Evolutionary conservation across 1,284 basidiomycete genomes (phyloP).

Genomic region (Tetrapyrgos nigripes): DNA sequence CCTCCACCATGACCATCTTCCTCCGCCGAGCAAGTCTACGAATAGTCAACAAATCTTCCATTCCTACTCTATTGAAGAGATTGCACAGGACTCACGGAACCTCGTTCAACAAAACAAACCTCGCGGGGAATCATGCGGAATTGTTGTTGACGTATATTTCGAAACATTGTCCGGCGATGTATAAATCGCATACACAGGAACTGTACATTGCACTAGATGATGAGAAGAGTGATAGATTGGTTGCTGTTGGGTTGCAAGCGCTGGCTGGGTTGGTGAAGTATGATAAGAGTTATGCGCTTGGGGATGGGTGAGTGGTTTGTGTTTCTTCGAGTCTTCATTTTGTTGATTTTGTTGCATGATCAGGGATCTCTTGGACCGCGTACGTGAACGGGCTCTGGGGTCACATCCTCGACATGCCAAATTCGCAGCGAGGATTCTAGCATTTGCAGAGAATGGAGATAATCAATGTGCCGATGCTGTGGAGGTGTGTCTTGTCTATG

Average conservation of each 20-base stretch:
- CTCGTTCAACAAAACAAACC: conserved; percentile 39
- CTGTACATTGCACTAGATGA: conserved; percentile 6
- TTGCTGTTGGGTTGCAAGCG: conserved; percentile 79
- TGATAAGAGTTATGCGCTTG: conserved; percentile 61
- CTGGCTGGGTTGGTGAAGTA: conserved; percentile 70
- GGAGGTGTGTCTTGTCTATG: conserved; percentile 62
- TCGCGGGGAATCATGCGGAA: conserved; percentile 53
- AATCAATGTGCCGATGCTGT: conserved; percentile 62
- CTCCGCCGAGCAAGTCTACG: conserved; percentile 77
- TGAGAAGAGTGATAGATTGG: conserved; percentile 56
- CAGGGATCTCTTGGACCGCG: conserved; percentile 54
- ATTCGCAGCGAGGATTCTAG: conserved; percentile 84
- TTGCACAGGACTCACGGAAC: conserved; percentile 56
- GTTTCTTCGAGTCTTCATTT: not conserved
- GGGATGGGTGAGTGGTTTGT: conserved; percentile 70
- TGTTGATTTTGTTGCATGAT: conserved; percentile 7
- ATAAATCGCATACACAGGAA: conserved; percentile 46
- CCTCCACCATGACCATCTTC: conserved; percentile 71
- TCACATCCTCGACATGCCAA: conserved; percentile 81
- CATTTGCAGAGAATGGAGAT: conserved; percentile 61
- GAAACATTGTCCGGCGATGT: conserved; percentile 80
- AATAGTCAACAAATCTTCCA: conserved; percentile 84
- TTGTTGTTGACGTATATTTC: conserved; percentile 69
- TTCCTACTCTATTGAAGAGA: conserved; percentile 80
- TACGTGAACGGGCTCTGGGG: conserved; percentile 65